Conservation (phyloP, 2,329 filamentous ascomycete species). For the Aspergillus clavatus region DNA sequence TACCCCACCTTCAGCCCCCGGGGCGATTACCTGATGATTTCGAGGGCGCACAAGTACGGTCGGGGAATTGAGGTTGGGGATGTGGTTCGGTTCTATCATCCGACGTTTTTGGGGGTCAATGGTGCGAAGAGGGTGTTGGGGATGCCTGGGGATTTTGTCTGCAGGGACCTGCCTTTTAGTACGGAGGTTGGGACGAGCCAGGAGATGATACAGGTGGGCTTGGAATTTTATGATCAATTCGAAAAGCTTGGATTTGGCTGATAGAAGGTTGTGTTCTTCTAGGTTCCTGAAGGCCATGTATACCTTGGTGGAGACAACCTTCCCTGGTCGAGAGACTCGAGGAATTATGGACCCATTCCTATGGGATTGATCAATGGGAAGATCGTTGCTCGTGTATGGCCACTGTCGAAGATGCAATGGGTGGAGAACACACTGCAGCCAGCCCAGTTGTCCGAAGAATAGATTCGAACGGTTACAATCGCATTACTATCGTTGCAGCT, state of each 20-base stretch:
- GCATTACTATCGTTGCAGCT: background rate
- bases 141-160: slow-evolving; percentile 59
- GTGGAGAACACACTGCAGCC: slow-evolving; percentile 36
- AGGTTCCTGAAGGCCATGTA: slow-evolving; percentile 89
- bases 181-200: slow-evolving; percentile 26
- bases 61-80: slow-evolving; percentile 71
- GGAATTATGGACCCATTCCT: slow-evolving; percentile 79
- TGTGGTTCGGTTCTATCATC: slow-evolving; percentile 72
- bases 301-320: slow-evolving; percentile 89
- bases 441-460: slow-evolving; percentile 19
- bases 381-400: slow-evolving; percentile 55
- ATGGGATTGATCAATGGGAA: slow-evolving; percentile 81
- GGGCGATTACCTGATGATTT: slow-evolving; percentile 66
- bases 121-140: slow-evolving; percentile 77
- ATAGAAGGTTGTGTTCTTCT: slow-evolving; percentile 4
- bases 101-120: slow-evolving; percentile 55
- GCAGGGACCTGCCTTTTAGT: slow-evolving; percentile 38
- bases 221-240: background rate
- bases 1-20: slow-evolving; percentile 70
- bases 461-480: background rate
- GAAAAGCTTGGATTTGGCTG: background rate
- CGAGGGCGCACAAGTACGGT: slow-evolving; percentile 64
- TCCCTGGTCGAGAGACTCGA: slow-evolving; percentile 76
- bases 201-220: slow-evolving; percentile 50
- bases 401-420: slow-evolving; percentile 32